phyloP scores from a whole-genome alignment of 2,329 filamentous ascomycete genomes.

The Immersiporthe knoxdaviesiana region DNA sequence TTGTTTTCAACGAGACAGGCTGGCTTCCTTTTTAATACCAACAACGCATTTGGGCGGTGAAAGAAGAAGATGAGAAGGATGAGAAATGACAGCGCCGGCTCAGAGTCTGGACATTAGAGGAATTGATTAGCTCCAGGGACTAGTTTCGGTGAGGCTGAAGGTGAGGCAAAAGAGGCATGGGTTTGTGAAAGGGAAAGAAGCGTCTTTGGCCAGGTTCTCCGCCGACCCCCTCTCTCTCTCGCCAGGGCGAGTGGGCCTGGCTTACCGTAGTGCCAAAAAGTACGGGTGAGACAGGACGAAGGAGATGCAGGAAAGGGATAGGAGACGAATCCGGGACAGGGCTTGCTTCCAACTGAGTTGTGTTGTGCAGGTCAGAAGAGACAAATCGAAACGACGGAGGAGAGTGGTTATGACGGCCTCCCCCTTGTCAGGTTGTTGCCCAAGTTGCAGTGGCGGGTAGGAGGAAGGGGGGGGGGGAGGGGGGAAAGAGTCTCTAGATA shows the following conservation, averaged over 20 bases:
- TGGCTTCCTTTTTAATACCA: conserved; percentile 4
- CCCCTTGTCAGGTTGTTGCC: conserved; percentile 11
- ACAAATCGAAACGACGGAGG: neutral
- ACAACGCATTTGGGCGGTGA: conserved; percentile 9
- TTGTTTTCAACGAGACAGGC: conserved; percentile 1
- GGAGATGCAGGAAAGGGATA: conserved; percentile 8
- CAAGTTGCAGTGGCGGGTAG: conserved; percentile 22
- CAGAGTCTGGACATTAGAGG: conserved; percentile 1
- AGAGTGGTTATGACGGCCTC: conserved; percentile 10
- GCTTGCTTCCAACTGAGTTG: conserved; percentile 3
- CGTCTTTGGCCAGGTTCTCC: conserved; percentile 10
- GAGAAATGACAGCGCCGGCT: conserved; percentile 11
- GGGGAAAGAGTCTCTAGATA: conserved; percentile 32
- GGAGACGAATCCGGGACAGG: conserved; percentile 1
- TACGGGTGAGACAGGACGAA: conserved; percentile 22
- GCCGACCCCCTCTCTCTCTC: conserved; percentile 5
- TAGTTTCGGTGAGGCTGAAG: conserved; percentile 24
- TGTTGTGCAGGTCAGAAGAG: conserved; percentile 18
- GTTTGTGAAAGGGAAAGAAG: conserved; percentile 1
- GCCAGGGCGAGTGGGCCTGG: conserved; percentile 9
- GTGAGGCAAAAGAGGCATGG: conserved; percentile 14
- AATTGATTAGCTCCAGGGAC: conserved; percentile 15
- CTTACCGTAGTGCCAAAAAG: conserved; percentile 16
- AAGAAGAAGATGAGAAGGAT: neutral
- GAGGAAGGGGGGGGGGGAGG: too few relatives aligned